Conservation (phyloP, 768 basidiomycete species). For the Agaricus sinodeliciosus region DNA sequence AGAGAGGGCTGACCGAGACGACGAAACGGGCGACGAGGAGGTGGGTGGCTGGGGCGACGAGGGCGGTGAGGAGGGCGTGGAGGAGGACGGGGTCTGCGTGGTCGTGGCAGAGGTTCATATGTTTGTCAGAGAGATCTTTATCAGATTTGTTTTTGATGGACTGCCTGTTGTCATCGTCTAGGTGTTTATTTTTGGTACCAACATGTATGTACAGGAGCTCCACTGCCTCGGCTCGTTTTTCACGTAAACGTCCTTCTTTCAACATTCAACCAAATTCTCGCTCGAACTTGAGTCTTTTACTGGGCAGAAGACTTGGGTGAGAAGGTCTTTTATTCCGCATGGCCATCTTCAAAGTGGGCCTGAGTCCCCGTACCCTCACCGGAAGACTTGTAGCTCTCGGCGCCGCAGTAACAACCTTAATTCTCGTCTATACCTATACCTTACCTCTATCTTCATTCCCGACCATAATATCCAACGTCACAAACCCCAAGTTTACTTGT, state of each 20-base stretch:
- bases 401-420: constrained; percentile 15
- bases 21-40: constrained; percentile 57
- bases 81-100: constrained; percentile 52
- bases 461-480: neutral
- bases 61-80: constrained; percentile 59
- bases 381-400: constrained; percentile 15
- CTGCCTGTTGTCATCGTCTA: too few relatives aligned
- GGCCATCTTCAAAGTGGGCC: constrained; percentile 14
- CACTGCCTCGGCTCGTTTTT: too few relatives aligned
- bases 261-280: neutral
- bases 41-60: constrained; percentile 56
- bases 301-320: neutral
- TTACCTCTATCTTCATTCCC: constrained; percentile 5
- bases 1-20: constrained; percentile 40
- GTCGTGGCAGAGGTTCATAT: constrained; percentile 18
- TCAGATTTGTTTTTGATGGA: neutral
- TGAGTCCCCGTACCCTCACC: constrained; percentile 17
- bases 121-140: too few relatives aligned
- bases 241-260: too few relatives aligned
- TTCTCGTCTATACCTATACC: constrained; percentile 21
- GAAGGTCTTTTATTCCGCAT: neutral
- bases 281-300: neutral
- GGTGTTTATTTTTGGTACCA: too few relatives aligned
- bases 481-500: constrained; percentile 14
- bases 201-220: too few relatives aligned